Conservation (phyloP, 202 grass and related monocot species). For the Panicum hallii region DNA sequence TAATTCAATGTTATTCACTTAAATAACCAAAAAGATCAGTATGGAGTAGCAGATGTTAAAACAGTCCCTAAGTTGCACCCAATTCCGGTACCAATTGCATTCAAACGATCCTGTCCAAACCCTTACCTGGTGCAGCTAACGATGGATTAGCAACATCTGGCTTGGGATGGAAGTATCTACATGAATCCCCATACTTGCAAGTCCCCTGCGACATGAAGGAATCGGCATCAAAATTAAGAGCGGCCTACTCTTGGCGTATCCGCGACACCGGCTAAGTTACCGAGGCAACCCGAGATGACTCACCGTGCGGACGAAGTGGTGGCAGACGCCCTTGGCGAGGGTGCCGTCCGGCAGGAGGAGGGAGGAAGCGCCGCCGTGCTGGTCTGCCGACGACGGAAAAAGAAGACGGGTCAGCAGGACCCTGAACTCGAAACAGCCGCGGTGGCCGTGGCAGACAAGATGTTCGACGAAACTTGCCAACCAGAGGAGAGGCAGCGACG, state of each 20-base stretch:
- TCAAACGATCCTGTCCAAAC: neutral
- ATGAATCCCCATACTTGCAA: constrained; percentile 83
- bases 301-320: constrained; percentile 79
- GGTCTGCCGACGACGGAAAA: constrained; percentile 46
- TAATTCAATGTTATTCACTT: neutral
- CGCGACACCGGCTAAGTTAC: neutral
- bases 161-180: constrained; percentile 87
- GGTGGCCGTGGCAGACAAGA: neutral
- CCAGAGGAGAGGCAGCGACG: neutral
- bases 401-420: neutral
- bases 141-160: constrained; percentile 40
- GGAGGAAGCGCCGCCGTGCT: constrained; percentile 43
- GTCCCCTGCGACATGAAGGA: constrained; percentile 52
- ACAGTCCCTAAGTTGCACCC: neutral
- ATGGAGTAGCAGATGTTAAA: neutral
- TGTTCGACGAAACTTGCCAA: constrained; percentile 44
- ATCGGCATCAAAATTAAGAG: neutral
- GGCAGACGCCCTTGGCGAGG: constrained; percentile 67
- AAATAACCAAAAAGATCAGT: neutral
- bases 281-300: neutral
- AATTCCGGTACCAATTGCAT: neutral
- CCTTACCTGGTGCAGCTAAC: constrained; percentile 50
- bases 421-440: no score
- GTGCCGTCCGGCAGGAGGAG: constrained; percentile 54
- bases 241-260: neutral